These are phyloP conservation scores for Phialophora expanda DNA, from an alignment of 2,329 filamentous ascomycete species.

Conservation along the genomic window DNA sequence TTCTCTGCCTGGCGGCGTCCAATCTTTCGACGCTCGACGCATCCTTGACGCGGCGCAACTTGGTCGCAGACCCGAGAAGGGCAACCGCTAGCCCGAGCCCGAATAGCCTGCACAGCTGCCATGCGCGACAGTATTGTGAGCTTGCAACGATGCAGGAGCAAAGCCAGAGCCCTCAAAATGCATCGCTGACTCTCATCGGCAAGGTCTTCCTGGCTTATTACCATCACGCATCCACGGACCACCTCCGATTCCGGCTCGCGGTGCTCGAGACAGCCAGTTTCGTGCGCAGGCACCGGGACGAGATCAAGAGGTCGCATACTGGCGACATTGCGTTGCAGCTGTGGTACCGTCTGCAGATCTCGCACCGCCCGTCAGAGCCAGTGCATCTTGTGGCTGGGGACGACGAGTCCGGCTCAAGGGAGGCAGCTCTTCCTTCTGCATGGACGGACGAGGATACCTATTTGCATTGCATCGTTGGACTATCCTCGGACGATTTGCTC, in stretches of 20 bases:
- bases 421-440: slow-evolving; percentile 14
- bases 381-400: slow-evolving; percentile 36
- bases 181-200: slow-evolving; percentile 2
- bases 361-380: slow-evolving; percentile 34
- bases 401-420: neutral
- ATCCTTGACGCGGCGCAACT: neutral
- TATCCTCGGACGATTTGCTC: slow-evolving; percentile 37
- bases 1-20: slow-evolving; percentile 27
- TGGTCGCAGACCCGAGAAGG: slow-evolving; percentile 3
- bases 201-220: slow-evolving; percentile 27
- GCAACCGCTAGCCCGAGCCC: slow-evolving; percentile 16
- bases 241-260: slow-evolving; percentile 20
- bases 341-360: slow-evolving; percentile 39
- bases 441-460: slow-evolving; percentile 31
- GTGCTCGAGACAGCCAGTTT: slow-evolving; percentile 16
- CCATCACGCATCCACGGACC: slow-evolving; percentile 29
- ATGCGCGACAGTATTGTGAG: slow-evolving; percentile 21
- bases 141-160: neutral
- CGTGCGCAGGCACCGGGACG: neutral
- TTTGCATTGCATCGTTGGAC: slow-evolving; percentile 32
- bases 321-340: slow-evolving; percentile 34
- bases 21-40: slow-evolving; percentile 22
- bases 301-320: slow-evolving; percentile 3
- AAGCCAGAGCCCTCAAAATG: neutral
- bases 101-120: slow-evolving; percentile 13